Conservation (phyloP, 2,329 filamentous ascomycete genomes). For the Trichophyton equinum region DNA sequence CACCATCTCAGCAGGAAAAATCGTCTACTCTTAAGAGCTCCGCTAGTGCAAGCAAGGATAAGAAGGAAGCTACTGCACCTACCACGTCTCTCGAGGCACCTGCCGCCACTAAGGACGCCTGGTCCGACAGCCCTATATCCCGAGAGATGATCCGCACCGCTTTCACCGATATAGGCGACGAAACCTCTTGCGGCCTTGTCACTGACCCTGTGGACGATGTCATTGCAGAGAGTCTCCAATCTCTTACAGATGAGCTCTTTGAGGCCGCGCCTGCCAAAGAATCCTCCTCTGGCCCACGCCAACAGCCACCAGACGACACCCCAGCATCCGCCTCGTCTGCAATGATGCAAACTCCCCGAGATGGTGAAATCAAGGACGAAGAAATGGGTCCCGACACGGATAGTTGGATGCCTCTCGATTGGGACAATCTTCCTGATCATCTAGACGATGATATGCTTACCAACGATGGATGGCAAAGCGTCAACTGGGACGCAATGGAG, state of each 20-base stretch:
- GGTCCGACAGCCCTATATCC: conserved; percentile 28
- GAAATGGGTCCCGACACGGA: conserved; percentile 19
- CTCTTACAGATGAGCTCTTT: too few relatives aligned
- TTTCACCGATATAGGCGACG: conserved; percentile 24
- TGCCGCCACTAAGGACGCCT: conserved; percentile 21
- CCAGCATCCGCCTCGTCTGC: conserved; percentile 26
- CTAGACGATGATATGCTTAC: conserved; percentile 17
- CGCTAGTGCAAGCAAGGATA: conserved; percentile 19
- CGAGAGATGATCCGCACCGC: conserved; percentile 27
- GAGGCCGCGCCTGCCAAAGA: conserved; percentile 16
- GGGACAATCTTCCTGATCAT: conserved; percentile 22
- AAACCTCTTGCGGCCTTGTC: conserved; percentile 20
- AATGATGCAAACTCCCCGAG: conserved; percentile 28
- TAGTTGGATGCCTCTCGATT: conserved; percentile 23
- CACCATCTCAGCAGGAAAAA: conserved; percentile 21
- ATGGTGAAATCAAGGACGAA: conserved; percentile 24
- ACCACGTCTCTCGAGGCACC: conserved; percentile 6
- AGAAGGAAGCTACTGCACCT: conserved; percentile 14
- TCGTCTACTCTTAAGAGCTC: conserved; percentile 16
- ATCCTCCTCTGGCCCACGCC: conserved; percentile 23
- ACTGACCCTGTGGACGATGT: conserved; percentile 29
- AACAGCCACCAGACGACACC: conserved; percentile 23
- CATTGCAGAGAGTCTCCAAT: conserved; percentile 9
- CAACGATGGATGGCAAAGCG: background rate
- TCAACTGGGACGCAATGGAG: conserved; percentile 31